Evolutionary conservation across 495 filamentous ascomycete species (phyloP).

Genomic region (Beverwykella pulmonaria): DNA sequence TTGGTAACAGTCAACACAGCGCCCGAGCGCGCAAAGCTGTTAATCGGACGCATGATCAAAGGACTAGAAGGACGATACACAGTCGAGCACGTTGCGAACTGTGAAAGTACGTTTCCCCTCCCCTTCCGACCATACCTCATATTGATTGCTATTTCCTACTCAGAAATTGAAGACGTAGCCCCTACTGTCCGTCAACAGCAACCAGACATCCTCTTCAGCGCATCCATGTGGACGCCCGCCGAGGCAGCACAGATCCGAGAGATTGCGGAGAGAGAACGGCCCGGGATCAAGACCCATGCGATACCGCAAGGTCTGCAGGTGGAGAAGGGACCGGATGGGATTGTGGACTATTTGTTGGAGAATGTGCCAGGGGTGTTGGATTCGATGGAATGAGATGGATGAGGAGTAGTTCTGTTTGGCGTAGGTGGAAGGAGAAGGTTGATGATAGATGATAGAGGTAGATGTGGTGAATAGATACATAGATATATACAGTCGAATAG

Average conservation of each 20-base stretch:
- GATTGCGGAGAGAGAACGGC: slow-evolving; percentile 56
- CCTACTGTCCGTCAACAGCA: slow-evolving; percentile 53
- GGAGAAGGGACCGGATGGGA: slow-evolving; percentile 64
- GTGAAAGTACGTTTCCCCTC: slow-evolving; percentile 50
- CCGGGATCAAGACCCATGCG: slow-evolving; percentile 60
- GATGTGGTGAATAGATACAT: neutral
- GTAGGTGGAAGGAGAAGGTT: neutral
- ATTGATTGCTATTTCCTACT: neutral
- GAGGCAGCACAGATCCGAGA: slow-evolving; percentile 58
- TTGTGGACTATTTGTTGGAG: slow-evolving; percentile 66
- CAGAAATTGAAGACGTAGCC: slow-evolving; percentile 55
- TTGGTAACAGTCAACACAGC: slow-evolving; percentile 71
- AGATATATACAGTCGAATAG: neutral
- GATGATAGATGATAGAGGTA: no score
- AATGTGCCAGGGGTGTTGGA: slow-evolving; percentile 58
- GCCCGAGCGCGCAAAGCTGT: slow-evolving; percentile 63
- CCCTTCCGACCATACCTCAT: neutral
- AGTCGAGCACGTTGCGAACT: slow-evolving; percentile 63
- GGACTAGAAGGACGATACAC: slow-evolving; percentile 61
- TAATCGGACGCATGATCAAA: slow-evolving; percentile 63
- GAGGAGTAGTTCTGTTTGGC: neutral
- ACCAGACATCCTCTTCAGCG: slow-evolving; percentile 64
- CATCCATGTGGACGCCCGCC: slow-evolving; percentile 69
- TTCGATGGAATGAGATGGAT: neutral
- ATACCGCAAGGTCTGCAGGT: slow-evolving; percentile 67